Conservation (phyloP, 2,329 filamentous ascomycete species). For the Neofusicoccum kwambonambiense region DNA sequence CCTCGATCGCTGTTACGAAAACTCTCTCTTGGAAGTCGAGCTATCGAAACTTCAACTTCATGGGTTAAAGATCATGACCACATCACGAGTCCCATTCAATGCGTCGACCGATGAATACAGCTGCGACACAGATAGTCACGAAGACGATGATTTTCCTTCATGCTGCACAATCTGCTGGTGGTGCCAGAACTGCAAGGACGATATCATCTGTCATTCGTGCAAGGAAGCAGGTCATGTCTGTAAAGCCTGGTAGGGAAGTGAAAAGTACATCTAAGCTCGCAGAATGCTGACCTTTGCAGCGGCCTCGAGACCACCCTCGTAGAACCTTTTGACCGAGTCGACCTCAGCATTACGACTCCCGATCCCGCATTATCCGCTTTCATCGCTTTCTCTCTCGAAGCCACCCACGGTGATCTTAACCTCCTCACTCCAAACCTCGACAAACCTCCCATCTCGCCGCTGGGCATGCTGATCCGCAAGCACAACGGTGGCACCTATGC, state of each 20-base stretch:
- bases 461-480: background rate
- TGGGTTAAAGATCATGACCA: background rate
- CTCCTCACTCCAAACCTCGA: background rate
- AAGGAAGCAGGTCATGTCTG: background rate
- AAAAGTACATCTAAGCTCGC: background rate
- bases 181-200: background rate
- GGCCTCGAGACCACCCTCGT: background rate
- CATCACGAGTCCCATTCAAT: background rate
- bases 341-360: background rate
- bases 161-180: background rate
- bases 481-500: background rate
- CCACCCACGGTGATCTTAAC: background rate
- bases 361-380: background rate
- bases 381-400: background rate
- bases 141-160: background rate
- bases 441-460: background rate
- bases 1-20: background rate
- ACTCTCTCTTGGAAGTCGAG: background rate
- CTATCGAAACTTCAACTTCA: background rate
- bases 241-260: background rate
- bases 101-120: background rate
- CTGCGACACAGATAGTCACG: background rate
- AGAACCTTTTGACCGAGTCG: background rate
- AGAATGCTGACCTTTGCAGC: background rate
- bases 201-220: background rate